phyloP scores from a whole-genome alignment of 805 yeast species.

The Cyberlindnera mycetangii region DNA sequence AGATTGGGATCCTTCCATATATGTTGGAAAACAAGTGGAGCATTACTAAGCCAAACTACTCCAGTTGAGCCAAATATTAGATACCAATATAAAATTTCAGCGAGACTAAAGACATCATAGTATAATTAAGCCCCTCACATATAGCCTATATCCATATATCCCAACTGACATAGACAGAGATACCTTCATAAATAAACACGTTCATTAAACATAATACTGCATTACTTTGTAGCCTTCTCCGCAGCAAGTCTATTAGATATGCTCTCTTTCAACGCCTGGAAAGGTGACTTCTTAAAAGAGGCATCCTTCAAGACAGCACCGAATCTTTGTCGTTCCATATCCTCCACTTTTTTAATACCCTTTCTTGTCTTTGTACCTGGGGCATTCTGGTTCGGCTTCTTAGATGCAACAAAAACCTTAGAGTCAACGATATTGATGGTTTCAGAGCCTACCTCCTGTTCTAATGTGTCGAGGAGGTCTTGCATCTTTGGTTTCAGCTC shows the following conservation, averaged over 20 bases:
- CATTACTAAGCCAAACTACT: slow-evolving; percentile 21
- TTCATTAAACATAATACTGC: background rate
- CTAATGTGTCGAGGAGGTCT: slow-evolving; percentile 56
- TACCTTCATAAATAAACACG: background rate
- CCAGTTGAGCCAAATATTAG: slow-evolving; percentile 3
- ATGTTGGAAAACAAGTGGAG: slow-evolving; percentile 41
- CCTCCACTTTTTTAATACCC: slow-evolving; percentile 53
- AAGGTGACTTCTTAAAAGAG: slow-evolving; percentile 57
- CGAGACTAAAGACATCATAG: no score
- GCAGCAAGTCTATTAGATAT: slow-evolving; percentile 30
- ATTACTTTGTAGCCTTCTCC: slow-evolving; percentile 8
- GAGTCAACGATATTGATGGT: slow-evolving; percentile 23
- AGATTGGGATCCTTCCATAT: slow-evolving; percentile 57
- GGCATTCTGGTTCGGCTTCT: slow-evolving; percentile 33
- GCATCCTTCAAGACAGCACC: slow-evolving; percentile 52
- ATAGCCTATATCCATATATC: no score
- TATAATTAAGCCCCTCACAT: no score
- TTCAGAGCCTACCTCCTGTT: slow-evolving; percentile 20
- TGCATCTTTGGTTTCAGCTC: slow-evolving; percentile 65
- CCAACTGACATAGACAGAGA: background rate
- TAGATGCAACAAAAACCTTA: slow-evolving; percentile 13
- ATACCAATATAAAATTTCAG: no score
- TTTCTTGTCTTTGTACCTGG: slow-evolving; percentile 56
- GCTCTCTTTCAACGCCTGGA: slow-evolving; percentile 62
- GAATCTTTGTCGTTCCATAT: slow-evolving; percentile 57